Percentiles rank a stretch among this genome's conserved stretches.
Evolutionary conservation across 2,329 filamentous ascomycete genomes (phyloP).

Genomic region (Sporothrix schenckii): DNA sequence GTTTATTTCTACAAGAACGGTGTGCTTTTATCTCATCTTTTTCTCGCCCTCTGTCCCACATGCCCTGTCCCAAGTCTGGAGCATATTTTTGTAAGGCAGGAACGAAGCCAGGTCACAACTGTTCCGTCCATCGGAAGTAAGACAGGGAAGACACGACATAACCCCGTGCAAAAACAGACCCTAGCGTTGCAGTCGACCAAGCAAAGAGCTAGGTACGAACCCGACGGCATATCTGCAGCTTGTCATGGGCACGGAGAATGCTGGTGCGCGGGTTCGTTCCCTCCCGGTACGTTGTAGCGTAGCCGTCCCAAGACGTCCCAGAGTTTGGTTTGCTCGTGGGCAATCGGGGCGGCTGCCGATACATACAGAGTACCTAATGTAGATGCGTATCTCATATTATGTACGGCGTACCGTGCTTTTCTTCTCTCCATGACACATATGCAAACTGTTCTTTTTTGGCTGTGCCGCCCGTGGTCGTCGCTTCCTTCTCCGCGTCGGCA

Average conservation of each 20-base stretch:
- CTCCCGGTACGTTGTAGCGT: slow-evolving; percentile 23
- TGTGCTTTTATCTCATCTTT: background rate
- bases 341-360: slow-evolving; percentile 27
- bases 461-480: background rate
- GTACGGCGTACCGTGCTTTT: background rate
- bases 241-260: slow-evolving; percentile 18
- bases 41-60: no score
- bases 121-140: background rate
- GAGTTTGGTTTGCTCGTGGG: slow-evolving; percentile 28
- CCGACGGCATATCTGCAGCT: background rate
- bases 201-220: slow-evolving; percentile 23
- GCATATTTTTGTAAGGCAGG: slow-evolving; percentile 6
- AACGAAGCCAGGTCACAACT: background rate
- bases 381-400: background rate
- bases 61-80: background rate
- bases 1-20: background rate
- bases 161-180: background rate
- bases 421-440: background rate
- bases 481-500: slow-evolving; percentile 21
- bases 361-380: background rate
- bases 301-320: slow-evolving; percentile 12
- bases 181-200: slow-evolving; percentile 12
- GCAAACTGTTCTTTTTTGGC: background rate
- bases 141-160: slow-evolving; percentile 16
- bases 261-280: slow-evolving; percentile 23